Evolutionary conservation across 805 yeast genomes (phyloP).

Genomic region (Lipomyces spencermartinsiae): DNA sequence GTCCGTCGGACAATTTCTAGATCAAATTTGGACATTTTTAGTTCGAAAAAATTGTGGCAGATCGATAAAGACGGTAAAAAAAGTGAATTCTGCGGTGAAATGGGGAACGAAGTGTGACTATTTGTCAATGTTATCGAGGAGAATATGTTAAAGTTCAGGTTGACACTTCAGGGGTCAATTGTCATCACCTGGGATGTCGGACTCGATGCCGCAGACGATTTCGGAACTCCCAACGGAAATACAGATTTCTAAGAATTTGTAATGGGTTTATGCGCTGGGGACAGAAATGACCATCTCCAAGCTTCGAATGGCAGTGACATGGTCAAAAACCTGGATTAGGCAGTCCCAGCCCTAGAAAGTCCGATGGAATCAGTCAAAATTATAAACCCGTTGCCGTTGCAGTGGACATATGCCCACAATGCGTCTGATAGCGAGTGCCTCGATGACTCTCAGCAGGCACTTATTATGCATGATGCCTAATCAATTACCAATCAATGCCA

Average conservation of each 20-base stretch:
- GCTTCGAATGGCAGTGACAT: no score
- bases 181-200: no score
- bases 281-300: no score
- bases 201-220: not conserved
- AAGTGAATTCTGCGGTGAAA: not conserved
- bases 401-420: no score
- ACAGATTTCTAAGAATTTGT: conserved; percentile 2
- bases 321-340: no score
- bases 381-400: not conserved
- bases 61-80: not conserved
- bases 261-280: not conserved
- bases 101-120: conserved; percentile 1
- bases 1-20: not conserved
- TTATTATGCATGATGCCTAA: no score
- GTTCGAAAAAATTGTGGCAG: conserved; percentile 7
- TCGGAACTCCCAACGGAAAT: not conserved
- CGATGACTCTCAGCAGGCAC: no score
- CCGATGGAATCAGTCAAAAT: not conserved
- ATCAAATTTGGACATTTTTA: not conserved
- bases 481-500: no score
- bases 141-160: not conserved
- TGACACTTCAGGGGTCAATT: not conserved
- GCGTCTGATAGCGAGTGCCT: no score
- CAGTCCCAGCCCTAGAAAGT: no score
- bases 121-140: not conserved